These are phyloP conservation scores for Coemansia pectinata DNA, from an alignment of 192 early-diverging fungal genomes.

Conservation along the genomic window DNA sequence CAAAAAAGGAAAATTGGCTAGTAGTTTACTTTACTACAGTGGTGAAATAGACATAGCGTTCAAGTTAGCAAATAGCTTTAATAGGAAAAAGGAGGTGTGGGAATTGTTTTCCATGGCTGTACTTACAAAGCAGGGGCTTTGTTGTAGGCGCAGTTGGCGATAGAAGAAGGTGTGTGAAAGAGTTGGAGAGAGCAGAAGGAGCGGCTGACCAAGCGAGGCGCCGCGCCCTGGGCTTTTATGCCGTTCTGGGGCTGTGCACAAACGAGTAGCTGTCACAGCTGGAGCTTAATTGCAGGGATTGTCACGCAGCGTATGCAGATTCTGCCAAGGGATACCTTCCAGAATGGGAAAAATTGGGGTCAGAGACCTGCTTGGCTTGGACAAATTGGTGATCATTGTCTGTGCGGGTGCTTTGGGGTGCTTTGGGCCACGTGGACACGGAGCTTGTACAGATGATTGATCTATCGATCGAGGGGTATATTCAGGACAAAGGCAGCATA, in stretches of 20 bases:
- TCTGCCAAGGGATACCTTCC: not conserved
- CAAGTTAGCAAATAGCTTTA: not conserved
- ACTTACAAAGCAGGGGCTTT: not conserved
- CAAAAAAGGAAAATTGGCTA: not conserved
- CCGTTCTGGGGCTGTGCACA: not conserved
- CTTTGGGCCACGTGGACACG: not conserved
- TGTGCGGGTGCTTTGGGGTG: not conserved
- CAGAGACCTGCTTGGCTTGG: not conserved
- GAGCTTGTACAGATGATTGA: not conserved
- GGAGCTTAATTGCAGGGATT: slow-evolving; percentile 1
- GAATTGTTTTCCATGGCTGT: not conserved
- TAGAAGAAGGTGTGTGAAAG: not conserved
- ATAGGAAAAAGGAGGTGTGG: not conserved
- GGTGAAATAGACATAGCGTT: not conserved
- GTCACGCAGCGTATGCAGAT: not conserved
- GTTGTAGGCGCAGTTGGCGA: not conserved
- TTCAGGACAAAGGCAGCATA: not conserved
- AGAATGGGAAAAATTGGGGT: not conserved
- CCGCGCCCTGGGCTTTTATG: not conserved
- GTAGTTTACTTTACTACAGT: not conserved
- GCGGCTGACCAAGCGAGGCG: not conserved
- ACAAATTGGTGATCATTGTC: not conserved
- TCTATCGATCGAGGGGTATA: not conserved
- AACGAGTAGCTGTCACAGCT: not conserved
- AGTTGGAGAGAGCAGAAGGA: not conserved